Base-by-base conservation (phyloP, 2,329 filamentous ascomycete genomes). In the Fusarium duplospermum region DNA sequence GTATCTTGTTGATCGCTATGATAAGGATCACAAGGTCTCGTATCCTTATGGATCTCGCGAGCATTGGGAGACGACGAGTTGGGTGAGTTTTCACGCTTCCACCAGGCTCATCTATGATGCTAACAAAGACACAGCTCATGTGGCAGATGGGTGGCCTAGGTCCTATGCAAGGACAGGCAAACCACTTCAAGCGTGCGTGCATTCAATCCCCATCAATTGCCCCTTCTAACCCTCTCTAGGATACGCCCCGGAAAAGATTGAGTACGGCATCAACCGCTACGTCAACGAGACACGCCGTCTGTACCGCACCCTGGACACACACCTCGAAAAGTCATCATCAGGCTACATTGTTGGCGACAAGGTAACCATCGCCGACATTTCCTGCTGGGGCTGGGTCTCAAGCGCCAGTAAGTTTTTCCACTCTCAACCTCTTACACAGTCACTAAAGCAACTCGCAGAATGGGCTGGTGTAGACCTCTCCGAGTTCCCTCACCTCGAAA, bases 261-360 rank as follows among this genome's bases (percentile, higher is more conserved):
- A 92, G 78, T 97, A 98, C 81, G 94, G 93, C 71, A 90, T 97
- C 64, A 90, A 93, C 79, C 89, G 95, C 57, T 98, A 97, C 84
- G 85, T 88, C 79, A 96, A 94, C 80, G 95, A 98, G 84, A 94
- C 93, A 0, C 88, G 92, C n/a, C 91, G 95, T 16, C 87, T 98
- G 2, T 97, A 96, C 84, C 87, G 90, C 61, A 92, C 94, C 22
- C 85, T 97, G 68, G 92, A 97, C 79, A 90, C 88, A 57, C 91
- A 95, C 64, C 89, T 98, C 50, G 81, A 84, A 71, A 86, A 87
- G 78, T 87, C 87, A 6, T 80, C 82, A 4, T 89, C 87, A 0
- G 89, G 88, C 14, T 92, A 87, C 80, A 83, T 92, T 14, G 91
- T 92, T 52, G 93, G 93, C 38, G 89, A 93, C 80, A 89, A 89